A percentile compares a stretch with the other conserved stretches of the same genome.
These are phyloP conservation scores for Ophiostoma ulmi DNA, from an alignment of 2,329 filamentous ascomycete genomes.

Conservation along the genomic window DNA sequence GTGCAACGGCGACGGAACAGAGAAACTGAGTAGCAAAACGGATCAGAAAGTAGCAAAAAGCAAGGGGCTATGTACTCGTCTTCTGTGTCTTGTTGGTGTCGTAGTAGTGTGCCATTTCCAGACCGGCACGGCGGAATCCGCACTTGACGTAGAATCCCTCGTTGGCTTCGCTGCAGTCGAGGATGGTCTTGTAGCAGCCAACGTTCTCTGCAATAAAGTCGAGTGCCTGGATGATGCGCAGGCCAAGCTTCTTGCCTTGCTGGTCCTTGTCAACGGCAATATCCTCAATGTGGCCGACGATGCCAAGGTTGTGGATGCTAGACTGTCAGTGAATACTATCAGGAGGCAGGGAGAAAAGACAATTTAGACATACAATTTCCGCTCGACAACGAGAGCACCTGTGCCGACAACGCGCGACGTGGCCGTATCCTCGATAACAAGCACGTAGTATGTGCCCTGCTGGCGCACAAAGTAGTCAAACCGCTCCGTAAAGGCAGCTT, in stretches of 20 bases:
- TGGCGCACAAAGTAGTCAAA: slow-evolving; percentile 76
- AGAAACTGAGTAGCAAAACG: not conserved
- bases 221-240: slow-evolving; percentile 88
- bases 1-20: not conserved
- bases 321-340: not conserved
- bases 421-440: slow-evolving; percentile 73
- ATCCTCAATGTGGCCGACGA: slow-evolving; percentile 95
- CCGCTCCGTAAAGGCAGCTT: slow-evolving; percentile 68
- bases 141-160: slow-evolving; percentile 98
- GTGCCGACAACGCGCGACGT: slow-evolving; percentile 72
- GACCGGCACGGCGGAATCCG: slow-evolving; percentile 82
- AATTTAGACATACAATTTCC: slow-evolving; percentile 67
- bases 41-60: not conserved
- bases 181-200: slow-evolving; percentile 94
- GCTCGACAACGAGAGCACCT: slow-evolving; percentile 83
- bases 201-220: slow-evolving; percentile 82
- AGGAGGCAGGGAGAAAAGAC: too few relatives aligned
- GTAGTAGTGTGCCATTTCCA: slow-evolving; percentile 98
- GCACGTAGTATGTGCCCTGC: slow-evolving; percentile 74
- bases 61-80: slow-evolving; percentile 21
- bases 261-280: slow-evolving; percentile 93
- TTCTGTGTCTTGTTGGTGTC: slow-evolving; percentile 41
- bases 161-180: slow-evolving; percentile 94
- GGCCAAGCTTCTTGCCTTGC: slow-evolving; percentile 92
- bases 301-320: slow-evolving; percentile 72